Conservation (phyloP, 2,329 filamentous ascomycete species). For the Capronia americana region DNA sequence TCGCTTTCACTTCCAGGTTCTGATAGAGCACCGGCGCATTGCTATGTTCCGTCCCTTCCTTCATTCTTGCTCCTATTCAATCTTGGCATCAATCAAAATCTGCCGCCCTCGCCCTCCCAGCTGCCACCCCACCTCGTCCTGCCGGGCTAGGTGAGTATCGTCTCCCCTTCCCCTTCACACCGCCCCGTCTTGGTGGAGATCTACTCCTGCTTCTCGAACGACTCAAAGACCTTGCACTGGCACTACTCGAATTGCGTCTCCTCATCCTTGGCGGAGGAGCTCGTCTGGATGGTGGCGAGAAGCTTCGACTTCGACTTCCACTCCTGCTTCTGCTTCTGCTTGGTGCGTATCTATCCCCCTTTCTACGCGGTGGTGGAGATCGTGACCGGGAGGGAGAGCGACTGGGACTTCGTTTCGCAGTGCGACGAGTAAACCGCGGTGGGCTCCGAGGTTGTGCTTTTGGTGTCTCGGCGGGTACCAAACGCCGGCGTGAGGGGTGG, state of each 20-base stretch:
- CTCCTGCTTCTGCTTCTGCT: constrained; percentile 13
- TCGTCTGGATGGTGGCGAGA: constrained; percentile 20
- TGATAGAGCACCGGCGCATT: background rate
- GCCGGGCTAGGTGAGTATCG: constrained; percentile 29
- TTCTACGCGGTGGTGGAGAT: constrained; percentile 17
- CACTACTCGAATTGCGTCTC: constrained; percentile 29
- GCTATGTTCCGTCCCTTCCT: background rate
- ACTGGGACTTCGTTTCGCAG: constrained; percentile 3
- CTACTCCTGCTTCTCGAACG: background rate
- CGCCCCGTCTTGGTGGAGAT: constrained; percentile 12
- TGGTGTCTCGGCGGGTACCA: background rate
- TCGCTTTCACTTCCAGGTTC: background rate
- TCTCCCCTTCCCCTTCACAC: constrained; percentile 1
- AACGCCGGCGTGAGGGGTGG: constrained; percentile 17
- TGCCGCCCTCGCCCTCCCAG: constrained; percentile 26
- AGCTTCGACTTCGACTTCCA: constrained; percentile 21
- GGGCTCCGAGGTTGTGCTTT: constrained; percentile 25
- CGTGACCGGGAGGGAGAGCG: constrained; percentile 5
- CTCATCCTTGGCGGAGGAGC: constrained; percentile 19
- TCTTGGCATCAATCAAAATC: constrained; percentile 28
- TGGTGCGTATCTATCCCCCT: constrained; percentile 14
- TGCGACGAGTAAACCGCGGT: constrained; percentile 4
- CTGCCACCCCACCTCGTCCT: constrained; percentile 9
- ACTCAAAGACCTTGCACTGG: constrained; percentile 13
- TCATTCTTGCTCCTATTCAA: background rate